These are phyloP conservation scores for Teratosphaeria zuluensis DNA, from an alignment of 2,329 filamentous ascomycete species.

Conservation along the genomic window DNA sequence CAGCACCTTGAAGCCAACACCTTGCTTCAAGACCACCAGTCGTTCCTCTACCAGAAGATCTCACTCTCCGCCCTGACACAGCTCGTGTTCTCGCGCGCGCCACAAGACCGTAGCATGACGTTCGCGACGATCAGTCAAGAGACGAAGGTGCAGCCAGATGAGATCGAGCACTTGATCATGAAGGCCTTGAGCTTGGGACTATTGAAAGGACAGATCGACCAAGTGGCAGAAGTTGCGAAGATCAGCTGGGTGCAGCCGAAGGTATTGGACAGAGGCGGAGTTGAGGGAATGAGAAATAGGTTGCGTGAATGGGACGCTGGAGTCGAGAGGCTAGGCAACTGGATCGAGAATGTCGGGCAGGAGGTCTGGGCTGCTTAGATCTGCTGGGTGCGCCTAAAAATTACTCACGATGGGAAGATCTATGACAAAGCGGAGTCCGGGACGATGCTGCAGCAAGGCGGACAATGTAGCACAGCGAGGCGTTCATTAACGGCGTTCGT, in stretches of 20 bases:
- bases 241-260: constrained; percentile 99
- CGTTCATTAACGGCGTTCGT: neutral
- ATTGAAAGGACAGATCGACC: constrained; percentile 85
- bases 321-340: constrained; percentile 91
- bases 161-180: constrained; percentile 98
- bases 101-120: constrained; percentile 89
- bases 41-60: constrained; percentile 93
- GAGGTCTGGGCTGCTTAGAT: constrained; percentile 84
- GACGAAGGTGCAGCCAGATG: constrained; percentile 80
- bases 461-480: neutral
- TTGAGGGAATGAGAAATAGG: constrained; percentile 79
- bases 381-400: neutral
- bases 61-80: constrained; percentile 93
- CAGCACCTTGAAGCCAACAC: constrained; percentile 64
- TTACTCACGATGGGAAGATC: too few relatives aligned
- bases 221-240: constrained; percentile 85
- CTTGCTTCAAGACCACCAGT: constrained; percentile 67
- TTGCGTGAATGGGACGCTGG: constrained; percentile 92
- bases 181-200: constrained; percentile 93
- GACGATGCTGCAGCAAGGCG: too few relatives aligned
- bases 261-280: constrained; percentile 90
- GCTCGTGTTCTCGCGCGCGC: constrained; percentile 88
- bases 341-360: constrained; percentile 88
- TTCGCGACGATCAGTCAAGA: constrained; percentile 82
- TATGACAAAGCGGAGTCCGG: too few relatives aligned